A percentile compares a stretch with the other conserved stretches of the same genome.
Evolutionary conservation across 345 rosid species (phyloP).

Genomic region (Populus ilicifolia): DNA sequence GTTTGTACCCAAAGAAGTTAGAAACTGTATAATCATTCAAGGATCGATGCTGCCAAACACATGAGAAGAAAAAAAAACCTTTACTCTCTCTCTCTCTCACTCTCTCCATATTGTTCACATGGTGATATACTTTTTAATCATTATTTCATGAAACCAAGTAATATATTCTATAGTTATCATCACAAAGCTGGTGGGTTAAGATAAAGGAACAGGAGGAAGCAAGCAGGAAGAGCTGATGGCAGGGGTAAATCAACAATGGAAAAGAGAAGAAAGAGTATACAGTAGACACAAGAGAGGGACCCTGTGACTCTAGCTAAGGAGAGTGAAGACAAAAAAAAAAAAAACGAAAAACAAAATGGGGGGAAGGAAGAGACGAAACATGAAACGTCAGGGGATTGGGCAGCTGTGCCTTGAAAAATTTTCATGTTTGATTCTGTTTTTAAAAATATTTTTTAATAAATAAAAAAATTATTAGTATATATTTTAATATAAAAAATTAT

Average conservation of each 20-base stretch:
- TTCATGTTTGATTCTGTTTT: too few species aligned
- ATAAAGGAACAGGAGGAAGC: not conserved
- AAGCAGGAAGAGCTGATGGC: not conserved
- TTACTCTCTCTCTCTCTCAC: not conserved
- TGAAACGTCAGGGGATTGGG: not conserved
- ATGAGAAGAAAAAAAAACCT: too few species aligned
- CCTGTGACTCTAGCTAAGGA: not conserved
- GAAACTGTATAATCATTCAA: not conserved
- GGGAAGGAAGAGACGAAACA: too few species aligned
- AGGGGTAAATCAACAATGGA: not conserved
- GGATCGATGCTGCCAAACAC: not conserved
- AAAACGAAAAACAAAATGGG: not conserved
- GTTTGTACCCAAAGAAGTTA: not conserved
- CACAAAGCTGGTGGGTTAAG: not conserved
- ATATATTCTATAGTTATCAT: not conserved
- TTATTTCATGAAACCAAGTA: not conserved
- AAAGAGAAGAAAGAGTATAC: not conserved
- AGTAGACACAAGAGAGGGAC: not conserved
- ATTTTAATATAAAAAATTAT: too few species aligned
- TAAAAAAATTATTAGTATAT: too few species aligned
- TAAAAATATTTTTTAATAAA: too few species aligned
- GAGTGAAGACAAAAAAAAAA: not conserved
- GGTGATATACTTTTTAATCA: constrained; percentile 1
- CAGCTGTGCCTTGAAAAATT: not conserved
- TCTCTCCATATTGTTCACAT: not conserved